Evolutionary conservation across 2,329 filamentous ascomycete species (phyloP), one percentile per base, ranked within the genome.

Genomic region (Plectosphaerella plurivora): DNA sequence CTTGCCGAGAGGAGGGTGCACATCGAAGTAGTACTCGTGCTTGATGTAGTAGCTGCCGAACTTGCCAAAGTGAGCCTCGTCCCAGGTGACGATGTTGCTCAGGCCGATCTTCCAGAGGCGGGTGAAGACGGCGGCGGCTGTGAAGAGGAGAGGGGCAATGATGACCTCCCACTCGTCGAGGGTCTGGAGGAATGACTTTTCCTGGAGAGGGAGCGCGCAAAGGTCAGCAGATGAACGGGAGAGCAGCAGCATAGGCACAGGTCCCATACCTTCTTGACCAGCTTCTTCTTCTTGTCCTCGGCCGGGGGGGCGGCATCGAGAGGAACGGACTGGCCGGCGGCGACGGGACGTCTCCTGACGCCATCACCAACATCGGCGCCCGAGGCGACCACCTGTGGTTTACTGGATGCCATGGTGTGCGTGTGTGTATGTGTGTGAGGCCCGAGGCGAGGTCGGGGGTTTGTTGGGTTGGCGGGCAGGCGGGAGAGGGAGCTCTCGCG

Each of bases 31-130:
- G 79, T 97, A 97, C 73, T 99, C 94, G 71, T 93, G 90, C 73
- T 99, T 97, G 68, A 99, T 86, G 72, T 99, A 99, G 74, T 99
- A 93, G 63, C 93, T 97, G 59, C 94, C 94, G 72, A 99, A 99
- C 77, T 99, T 99, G 68, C 90, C 90, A 71, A 95, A 95, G 71
- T 86, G 82, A 62, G 82, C 82, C 69, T 84, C 81, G 68, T 86
- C 82, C 82, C 82, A 86, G 47, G 83, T 86, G 47, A 86, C 83
- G 60, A 86, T 84, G 60, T 82, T 72, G 59, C 82, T 86, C 51
- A 86, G 70, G 53, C 85, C 85, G 65, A 88, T 88, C 73, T 86
- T 87, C 71, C 80, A 88, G 57, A 88, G 67, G 58, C 85, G 77
- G 39, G 85, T 88, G 67, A 86, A 84, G 70, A 86, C 75, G 53